A percentile compares a stretch with the other conserved stretches of the same genome.
Conservation (phyloP, 371 early-diverging fungal genomes). For the Mucor irregularis region DNA sequence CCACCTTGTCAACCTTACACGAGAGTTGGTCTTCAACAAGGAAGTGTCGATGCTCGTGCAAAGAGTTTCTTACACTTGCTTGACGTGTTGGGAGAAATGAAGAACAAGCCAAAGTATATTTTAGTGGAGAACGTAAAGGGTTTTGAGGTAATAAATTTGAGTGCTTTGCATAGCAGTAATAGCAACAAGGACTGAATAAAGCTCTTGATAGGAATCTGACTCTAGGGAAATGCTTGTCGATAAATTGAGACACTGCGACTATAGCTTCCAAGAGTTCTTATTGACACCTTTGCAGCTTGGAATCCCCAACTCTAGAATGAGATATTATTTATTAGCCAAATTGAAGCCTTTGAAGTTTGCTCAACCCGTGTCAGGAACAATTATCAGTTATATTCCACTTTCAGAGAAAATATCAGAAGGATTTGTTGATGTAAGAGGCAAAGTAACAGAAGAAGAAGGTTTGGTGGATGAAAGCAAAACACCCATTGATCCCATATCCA, state of each 20-base stretch:
- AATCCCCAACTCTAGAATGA: conserved; percentile 69
- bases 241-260: conserved; percentile 47
- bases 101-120: conserved; percentile 67
- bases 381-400: conserved; percentile 55
- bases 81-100: conserved; percentile 57
- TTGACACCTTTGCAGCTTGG: conserved; percentile 71
- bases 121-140: conserved; percentile 86
- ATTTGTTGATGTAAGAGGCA: conserved; percentile 29
- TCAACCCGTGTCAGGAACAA: conserved; percentile 40
- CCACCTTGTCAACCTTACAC: conserved; percentile 89
- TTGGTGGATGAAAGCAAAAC: conserved; percentile 27
- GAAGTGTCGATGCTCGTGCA: conserved; percentile 74
- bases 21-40: conserved; percentile 72
- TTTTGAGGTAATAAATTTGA: conserved; percentile 67
- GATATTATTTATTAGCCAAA: conserved; percentile 67
- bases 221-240: conserved; percentile 59
- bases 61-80: conserved; percentile 75
- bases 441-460: conserved; percentile 24
- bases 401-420: conserved; percentile 31
- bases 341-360: conserved; percentile 43
- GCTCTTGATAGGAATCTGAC: conserved; percentile 49
- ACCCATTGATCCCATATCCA: conserved; percentile 37
- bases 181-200: no score
- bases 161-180: no score
- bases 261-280: conserved; percentile 63